A percentile compares a stretch with the other conserved stretches of the same genome.
These are phyloP conservation scores for Sicyos baderoa DNA, from an alignment of 306 rosid genomes.

Conservation along the genomic window DNA sequence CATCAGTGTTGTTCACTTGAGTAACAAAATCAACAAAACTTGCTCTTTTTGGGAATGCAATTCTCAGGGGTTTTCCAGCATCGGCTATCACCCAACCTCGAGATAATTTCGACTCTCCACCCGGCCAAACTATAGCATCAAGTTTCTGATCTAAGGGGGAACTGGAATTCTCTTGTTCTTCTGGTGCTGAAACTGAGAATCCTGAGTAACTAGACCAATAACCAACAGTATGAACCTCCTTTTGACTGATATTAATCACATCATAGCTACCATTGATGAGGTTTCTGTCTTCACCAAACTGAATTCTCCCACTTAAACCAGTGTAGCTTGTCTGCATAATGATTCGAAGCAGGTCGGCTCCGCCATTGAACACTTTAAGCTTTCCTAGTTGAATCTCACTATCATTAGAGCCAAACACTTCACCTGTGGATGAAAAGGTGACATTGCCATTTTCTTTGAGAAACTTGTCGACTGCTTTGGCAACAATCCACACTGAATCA, in stretches of 20 bases:
- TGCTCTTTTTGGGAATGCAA: slow-evolving; percentile 74
- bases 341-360: slow-evolving; percentile 42
- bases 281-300: slow-evolving; percentile 48
- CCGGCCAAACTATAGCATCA: slow-evolving; percentile 67
- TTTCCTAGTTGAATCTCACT: slow-evolving; percentile 44
- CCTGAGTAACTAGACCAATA: slow-evolving; percentile 68
- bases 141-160: slow-evolving; percentile 49
- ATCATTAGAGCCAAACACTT: slow-evolving; percentile 22
- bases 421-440: slow-evolving; percentile 43
- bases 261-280: slow-evolving; percentile 54
- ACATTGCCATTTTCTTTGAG: slow-evolving; percentile 37
- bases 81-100: slow-evolving; percentile 90
- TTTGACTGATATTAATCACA: slow-evolving; percentile 53
- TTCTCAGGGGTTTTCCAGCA: slow-evolving; percentile 57
- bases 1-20: slow-evolving; percentile 33
- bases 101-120: slow-evolving; percentile 57
- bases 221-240: slow-evolving; percentile 41
- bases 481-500: slow-evolving; percentile 77
- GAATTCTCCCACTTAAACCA: slow-evolving; percentile 62
- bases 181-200: slow-evolving; percentile 54
- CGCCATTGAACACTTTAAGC: slow-evolving; percentile 57
- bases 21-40: slow-evolving; percentile 87
- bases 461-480: slow-evolving; percentile 48
- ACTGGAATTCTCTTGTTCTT: slow-evolving; percentile 26
- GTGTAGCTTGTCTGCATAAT: slow-evolving; percentile 45